Base-by-base conservation (phyloP, 306 rosid species). In the Ceratonia siliqua region DNA sequence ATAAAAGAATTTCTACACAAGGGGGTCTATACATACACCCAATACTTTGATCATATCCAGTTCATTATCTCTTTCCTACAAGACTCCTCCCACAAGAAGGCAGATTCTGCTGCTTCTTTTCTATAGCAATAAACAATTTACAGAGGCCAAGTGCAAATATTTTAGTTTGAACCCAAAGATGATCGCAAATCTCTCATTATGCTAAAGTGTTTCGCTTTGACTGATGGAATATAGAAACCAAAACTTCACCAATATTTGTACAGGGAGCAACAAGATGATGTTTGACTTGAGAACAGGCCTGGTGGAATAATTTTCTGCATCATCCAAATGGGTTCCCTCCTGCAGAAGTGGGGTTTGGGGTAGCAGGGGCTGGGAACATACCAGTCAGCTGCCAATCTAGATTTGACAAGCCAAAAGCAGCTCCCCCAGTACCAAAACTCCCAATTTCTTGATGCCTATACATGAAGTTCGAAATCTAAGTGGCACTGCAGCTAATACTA, bases 321-420 rank as follows among this genome's bases (percentile, higher is more conserved):
- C 78, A 91, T 36, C 96, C 98, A 69, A 91, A 94, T 20, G 98
- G 98, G 58, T 91, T 94, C 58, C 97, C 87, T 79, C 94, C 87
- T 0, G 63, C 69, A n/a, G 91, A 73, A 77, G 71, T 87, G 48
- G 88, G 89, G 68, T 72, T 83, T 72, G 91, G 84, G 62, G 89
- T 80, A 48, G 90, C 57, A 15, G 96, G 74, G 57, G 93, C 87
- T 0, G 90, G 70, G 73, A 53, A 82, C 76, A 85, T 85, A 78
- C 88, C 88, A 20, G 66, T 70, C 70, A 59, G 67, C 82, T 77
- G 78, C 49, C 71, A 93, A 72, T 85, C 83, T 55, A 64, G 61
- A 80, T 82, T 85, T 42, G 83, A 78, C 76, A 84, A 82, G 57
- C 84, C 89, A 79, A 86, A 84, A 71, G 89, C 82, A 58, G 80